Conservation (phyloP, 2,329 filamentous ascomycete genomes). For the Aspergillus carbonarius region DNA sequence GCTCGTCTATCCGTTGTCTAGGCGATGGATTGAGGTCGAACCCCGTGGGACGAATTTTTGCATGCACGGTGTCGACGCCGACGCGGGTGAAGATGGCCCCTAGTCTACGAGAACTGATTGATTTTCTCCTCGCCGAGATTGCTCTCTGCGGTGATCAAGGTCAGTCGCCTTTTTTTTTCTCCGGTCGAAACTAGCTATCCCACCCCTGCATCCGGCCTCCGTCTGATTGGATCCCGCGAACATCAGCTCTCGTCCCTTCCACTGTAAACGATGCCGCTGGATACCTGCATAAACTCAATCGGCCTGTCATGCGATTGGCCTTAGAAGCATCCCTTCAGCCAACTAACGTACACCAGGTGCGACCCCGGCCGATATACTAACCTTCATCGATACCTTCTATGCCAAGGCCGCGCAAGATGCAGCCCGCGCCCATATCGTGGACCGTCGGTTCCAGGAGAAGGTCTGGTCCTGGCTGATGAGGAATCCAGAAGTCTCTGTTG, state of each 20-base stretch:
- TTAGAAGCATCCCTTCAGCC: background rate
- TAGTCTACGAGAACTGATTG: conserved; percentile 57
- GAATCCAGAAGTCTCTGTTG: conserved; percentile 57
- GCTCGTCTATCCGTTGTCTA: conserved; percentile 6
- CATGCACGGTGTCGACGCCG: conserved; percentile 3
- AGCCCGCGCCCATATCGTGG: conserved; percentile 36
- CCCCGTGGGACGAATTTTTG: conserved; percentile 7
- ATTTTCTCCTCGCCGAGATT: conserved; percentile 59
- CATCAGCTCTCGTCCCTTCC: background rate
- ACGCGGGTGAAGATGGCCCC: conserved; percentile 42
- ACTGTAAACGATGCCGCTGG: background rate
- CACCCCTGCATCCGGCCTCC: conserved; percentile 10
- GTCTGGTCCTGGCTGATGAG: conserved; percentile 59
- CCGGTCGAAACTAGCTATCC: conserved; percentile 1
- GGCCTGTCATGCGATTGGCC: background rate
- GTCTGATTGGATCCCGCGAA: background rate
- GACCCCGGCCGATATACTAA: conserved; percentile 35
- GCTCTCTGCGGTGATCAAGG: conserved; percentile 59
- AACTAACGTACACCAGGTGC: conserved; percentile 28
- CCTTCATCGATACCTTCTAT: conserved; percentile 40
- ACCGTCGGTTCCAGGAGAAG: conserved; percentile 53
- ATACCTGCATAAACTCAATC: background rate
- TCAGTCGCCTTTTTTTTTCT: conserved; percentile 14
- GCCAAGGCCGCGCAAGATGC: conserved; percentile 21
- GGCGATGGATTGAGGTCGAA: conserved; percentile 7